Percentiles rank a stretch among this genome's conserved stretches.
phyloP scores from a whole-genome alignment of 2,329 filamentous ascomycete genomes.

The Atkinsonella texensis region DNA sequence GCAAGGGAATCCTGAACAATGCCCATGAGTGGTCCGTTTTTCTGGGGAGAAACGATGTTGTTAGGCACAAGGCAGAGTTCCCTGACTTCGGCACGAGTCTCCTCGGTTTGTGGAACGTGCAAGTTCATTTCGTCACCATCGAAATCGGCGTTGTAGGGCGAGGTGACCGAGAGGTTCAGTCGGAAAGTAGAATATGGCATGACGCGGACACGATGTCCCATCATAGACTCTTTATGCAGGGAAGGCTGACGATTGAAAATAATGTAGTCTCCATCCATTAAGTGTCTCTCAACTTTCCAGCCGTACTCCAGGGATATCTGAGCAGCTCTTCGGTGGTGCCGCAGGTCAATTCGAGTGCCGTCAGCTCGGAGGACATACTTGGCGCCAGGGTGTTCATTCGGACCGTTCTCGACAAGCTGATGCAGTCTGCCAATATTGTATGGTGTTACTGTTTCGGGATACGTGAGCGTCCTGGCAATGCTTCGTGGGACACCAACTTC shows the following conservation, averaged over 20 bases:
- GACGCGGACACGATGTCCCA: conserved; percentile 93
- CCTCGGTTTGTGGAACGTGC: conserved; percentile 95
- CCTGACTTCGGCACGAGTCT: conserved; percentile 87
- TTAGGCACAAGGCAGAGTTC: conserved; percentile 95
- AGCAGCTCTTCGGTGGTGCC: conserved; percentile 79
- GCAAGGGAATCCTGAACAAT: conserved; percentile 97
- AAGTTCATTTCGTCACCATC: conserved; percentile 99
- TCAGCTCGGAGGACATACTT: conserved; percentile 93
- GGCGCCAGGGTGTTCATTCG: conserved; percentile 88
- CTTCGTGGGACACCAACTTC: conserved; percentile 94
- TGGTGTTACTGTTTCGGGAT: conserved; percentile 91
- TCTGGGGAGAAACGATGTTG: conserved; percentile 96
- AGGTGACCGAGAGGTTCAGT: conserved; percentile 92
- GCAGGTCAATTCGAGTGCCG: conserved; percentile 86
- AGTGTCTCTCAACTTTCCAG: conserved; percentile 96
- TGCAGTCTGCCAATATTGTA: conserved; percentile 96
- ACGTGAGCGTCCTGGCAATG: conserved; percentile 86
- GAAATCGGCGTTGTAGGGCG: conserved; percentile 99
- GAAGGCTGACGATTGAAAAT: conserved; percentile 99
- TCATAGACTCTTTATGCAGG: conserved; percentile 99
- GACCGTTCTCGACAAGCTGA: conserved; percentile 80
- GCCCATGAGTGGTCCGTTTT: conserved; percentile 96
- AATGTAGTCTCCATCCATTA: conserved; percentile 93
- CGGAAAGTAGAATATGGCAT: conserved; percentile 99
- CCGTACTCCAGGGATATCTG: conserved; percentile 86